Evolutionary conservation across 2,329 filamentous ascomycete species (phyloP).

Genomic region (Beauveria scarabaeidicola): DNA sequence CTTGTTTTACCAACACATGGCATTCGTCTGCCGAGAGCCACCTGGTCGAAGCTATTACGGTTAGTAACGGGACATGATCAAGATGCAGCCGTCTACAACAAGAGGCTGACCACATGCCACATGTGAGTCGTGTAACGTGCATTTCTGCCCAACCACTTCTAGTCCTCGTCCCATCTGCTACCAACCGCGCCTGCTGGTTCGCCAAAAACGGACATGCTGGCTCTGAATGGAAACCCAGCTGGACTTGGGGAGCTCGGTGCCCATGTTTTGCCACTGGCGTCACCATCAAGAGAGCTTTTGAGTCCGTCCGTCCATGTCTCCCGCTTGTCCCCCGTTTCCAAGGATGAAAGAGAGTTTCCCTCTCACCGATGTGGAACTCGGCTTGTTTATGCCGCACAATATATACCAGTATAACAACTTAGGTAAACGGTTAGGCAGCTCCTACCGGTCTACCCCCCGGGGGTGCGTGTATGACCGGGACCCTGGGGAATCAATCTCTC

Average conservation of each 20-base stretch:
- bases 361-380: slow-evolving; percentile 8
- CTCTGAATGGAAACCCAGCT: not conserved
- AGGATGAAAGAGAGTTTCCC: not conserved
- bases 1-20: not conserved
- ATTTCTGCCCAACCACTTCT: slow-evolving; percentile 5
- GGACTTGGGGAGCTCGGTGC: not conserved
- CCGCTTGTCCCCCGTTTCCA: not conserved
- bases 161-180: not conserved
- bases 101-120: too few relatives aligned
- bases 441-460: not conserved
- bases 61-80: not conserved
- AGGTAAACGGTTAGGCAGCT: not conserved
- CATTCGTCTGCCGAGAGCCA: not conserved
- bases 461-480: not conserved
- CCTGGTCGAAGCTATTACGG: not conserved
- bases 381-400: not conserved
- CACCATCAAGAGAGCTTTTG: not conserved
- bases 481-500: not conserved
- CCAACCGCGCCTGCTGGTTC: not conserved
- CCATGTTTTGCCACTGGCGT: not conserved
- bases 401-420: too few relatives aligned
- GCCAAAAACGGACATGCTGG: not conserved
- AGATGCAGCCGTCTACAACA: not conserved
- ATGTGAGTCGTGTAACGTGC: not conserved
- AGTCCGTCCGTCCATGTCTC: not conserved